Percentiles rank a stretch among this genome's conserved stretches.
phyloP scores from a whole-genome alignment of 2,329 filamentous ascomycete genomes.

The Phaeosphaeria sp. region DNA sequence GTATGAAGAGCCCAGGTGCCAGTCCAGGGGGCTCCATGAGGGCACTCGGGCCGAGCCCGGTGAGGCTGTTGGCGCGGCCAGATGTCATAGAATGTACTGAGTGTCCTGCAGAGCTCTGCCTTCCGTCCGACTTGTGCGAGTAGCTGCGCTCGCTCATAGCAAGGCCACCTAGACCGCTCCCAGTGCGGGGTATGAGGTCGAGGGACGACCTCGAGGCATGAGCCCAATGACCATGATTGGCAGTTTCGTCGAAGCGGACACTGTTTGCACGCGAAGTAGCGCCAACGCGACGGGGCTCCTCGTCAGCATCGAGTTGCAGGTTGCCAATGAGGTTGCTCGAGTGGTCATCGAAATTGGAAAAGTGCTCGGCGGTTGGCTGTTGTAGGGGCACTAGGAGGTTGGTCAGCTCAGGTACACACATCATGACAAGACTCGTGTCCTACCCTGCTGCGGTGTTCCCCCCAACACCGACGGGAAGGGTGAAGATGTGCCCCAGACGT shows the following conservation, averaged over 20 bases:
- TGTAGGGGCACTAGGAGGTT: slow-evolving; percentile 72
- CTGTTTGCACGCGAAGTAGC: slow-evolving; percentile 93
- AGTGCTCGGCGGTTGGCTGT: slow-evolving; percentile 81
- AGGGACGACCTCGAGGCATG: slow-evolving; percentile 82
- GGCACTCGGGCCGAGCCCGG: slow-evolving; percentile 72
- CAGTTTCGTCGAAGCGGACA: slow-evolving; percentile 96
- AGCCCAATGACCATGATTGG: slow-evolving; percentile 87
- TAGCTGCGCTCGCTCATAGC: slow-evolving; percentile 87
- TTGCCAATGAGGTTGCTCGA: slow-evolving; percentile 80
- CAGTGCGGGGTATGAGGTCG: slow-evolving; percentile 80
- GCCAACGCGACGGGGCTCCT: slow-evolving; percentile 83
- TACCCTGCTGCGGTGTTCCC: slow-evolving; percentile 87
- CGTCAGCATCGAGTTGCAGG: slow-evolving; percentile 84
- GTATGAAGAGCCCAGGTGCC: slow-evolving; percentile 81
- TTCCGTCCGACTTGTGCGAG: slow-evolving; percentile 94
- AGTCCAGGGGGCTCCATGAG: slow-evolving; percentile 76
- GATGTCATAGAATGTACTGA: slow-evolving; percentile 79
- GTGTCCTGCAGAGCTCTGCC: slow-evolving; percentile 91
- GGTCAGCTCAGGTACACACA: slow-evolving; percentile 17
- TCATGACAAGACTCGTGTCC: slow-evolving; percentile 29
- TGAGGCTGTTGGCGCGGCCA: slow-evolving; percentile 83
- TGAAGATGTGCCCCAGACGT: slow-evolving; percentile 83
- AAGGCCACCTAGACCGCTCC: slow-evolving; percentile 79
- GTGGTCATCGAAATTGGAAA: slow-evolving; percentile 89
- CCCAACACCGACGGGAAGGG: slow-evolving; percentile 87